Evolutionary conservation across 441 rosid species (phyloP).

Genomic region (Pelargonium citronellum): DNA sequence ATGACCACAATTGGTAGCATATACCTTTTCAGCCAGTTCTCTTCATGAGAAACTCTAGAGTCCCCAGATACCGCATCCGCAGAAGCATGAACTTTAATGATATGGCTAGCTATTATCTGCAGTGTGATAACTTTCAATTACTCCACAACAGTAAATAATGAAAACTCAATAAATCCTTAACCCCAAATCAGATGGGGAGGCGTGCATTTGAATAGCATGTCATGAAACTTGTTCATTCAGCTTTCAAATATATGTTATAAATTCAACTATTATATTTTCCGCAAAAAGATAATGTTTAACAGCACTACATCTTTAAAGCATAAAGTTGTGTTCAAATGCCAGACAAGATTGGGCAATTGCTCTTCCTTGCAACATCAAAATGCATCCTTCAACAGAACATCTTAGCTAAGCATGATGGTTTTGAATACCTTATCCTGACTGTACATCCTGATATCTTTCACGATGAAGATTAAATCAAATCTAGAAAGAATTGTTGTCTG

Average conservation of each 20-base stretch:
- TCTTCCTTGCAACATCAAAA: background rate
- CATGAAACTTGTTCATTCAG: background rate
- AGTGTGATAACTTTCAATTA: slow-evolving; percentile 15
- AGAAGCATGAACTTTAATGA: slow-evolving; percentile 92
- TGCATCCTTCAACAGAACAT: background rate
- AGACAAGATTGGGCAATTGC: too few species aligned
- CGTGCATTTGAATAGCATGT: slow-evolving; percentile 5
- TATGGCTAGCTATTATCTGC: slow-evolving; percentile 88
- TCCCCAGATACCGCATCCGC: slow-evolving; percentile 54
- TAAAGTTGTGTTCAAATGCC: too few species aligned
- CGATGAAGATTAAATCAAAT: slow-evolving; percentile 91
- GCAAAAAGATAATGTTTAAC: too few species aligned
- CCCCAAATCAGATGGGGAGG: background rate
- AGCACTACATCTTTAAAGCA: too few species aligned
- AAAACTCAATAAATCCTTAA: background rate
- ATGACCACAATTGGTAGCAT: slow-evolving; percentile 11
- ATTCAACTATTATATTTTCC: too few species aligned
- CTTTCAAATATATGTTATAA: too few species aligned
- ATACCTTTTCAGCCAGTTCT: slow-evolving; percentile 92
- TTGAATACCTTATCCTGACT: slow-evolving; percentile 71
- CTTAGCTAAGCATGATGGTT: background rate
- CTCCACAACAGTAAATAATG: background rate
- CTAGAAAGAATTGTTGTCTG: slow-evolving; percentile 95
- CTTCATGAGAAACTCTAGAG: slow-evolving; percentile 55
- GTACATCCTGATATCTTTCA: slow-evolving; percentile 81